These are phyloP conservation scores for Isatis tinctoria DNA, from an alignment of 345 rosid species.

Conservation along the genomic window DNA sequence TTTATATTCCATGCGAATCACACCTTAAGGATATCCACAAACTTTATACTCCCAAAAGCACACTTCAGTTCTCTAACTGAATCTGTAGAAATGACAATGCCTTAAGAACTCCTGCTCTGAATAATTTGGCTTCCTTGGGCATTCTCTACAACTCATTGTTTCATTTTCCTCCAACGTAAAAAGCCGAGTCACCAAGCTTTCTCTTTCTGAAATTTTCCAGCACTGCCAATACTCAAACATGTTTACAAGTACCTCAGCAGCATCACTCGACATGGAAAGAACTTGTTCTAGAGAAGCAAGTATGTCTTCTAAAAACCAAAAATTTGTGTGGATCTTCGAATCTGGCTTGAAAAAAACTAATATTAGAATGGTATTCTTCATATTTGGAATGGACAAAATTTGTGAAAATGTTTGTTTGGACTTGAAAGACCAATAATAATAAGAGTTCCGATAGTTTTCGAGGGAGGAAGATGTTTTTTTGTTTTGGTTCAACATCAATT, in stretches of 20 bases:
- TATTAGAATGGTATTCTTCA: no score
- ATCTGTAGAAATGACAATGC: background rate
- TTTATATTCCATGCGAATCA: background rate
- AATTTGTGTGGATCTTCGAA: no score
- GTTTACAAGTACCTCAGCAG: background rate
- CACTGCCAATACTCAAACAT: background rate
- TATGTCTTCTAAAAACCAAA: no score
- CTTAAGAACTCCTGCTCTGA: background rate
- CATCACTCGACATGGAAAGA: background rate
- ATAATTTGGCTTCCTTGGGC: background rate
- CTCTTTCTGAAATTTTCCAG: conserved; percentile 9
- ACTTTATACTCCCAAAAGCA: background rate
- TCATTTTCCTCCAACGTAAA: background rate
- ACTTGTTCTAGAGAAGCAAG: no score
- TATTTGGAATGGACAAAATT: no score
- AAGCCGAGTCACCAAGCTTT: background rate
- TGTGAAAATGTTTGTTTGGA: no score
- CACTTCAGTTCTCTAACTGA: conserved; percentile 6
- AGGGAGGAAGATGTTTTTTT: no score
- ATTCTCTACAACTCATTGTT: background rate
- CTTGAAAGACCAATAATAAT: no score
- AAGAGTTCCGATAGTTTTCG: no score
- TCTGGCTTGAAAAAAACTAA: no score
- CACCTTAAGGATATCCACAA: conserved; percentile 9
- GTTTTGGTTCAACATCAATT: no score